Evolutionary conservation across 768 basidiomycete species (phyloP).

Genomic region (Leccinum longicurvipes): DNA sequence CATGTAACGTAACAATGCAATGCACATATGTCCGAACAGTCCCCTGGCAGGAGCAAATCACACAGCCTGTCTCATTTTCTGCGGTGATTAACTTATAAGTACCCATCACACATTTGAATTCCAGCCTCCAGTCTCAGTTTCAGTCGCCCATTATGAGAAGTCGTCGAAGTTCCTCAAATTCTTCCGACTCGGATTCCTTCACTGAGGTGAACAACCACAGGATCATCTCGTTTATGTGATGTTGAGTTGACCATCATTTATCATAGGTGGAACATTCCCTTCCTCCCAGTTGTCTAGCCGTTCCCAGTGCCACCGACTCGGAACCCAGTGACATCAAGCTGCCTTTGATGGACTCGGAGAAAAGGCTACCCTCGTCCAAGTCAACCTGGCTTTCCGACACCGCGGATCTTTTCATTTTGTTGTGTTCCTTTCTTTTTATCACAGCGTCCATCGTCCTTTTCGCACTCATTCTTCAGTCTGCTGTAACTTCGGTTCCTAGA

Average conservation of each 20-base stretch:
- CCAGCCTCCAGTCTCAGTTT: background rate
- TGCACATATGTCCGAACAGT: background rate
- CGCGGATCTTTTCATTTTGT: constrained; percentile 5
- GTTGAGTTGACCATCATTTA: background rate
- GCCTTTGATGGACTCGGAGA: background rate
- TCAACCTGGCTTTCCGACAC: constrained; percentile 1
- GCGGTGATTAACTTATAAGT: background rate
- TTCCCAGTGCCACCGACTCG: background rate
- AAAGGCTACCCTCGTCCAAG: background rate
- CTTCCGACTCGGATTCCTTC: background rate
- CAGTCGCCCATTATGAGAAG: background rate
- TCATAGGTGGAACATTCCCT: background rate
- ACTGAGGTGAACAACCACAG: background rate
- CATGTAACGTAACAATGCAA: background rate
- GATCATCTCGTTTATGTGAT: background rate
- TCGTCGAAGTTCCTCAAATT: background rate
- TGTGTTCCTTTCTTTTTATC: constrained; percentile 2
- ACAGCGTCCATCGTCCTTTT: constrained; percentile 3
- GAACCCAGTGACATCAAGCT: background rate
- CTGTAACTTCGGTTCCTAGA: fast-evolving
- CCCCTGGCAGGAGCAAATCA: background rate
- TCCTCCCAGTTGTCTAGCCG: background rate
- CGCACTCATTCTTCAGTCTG: constrained; percentile 2
- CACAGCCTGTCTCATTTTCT: background rate
- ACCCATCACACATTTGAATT: background rate